phyloP scores from a whole-genome alignment of 768 basidiomycete species.

The Trametes gibbosa region DNA sequence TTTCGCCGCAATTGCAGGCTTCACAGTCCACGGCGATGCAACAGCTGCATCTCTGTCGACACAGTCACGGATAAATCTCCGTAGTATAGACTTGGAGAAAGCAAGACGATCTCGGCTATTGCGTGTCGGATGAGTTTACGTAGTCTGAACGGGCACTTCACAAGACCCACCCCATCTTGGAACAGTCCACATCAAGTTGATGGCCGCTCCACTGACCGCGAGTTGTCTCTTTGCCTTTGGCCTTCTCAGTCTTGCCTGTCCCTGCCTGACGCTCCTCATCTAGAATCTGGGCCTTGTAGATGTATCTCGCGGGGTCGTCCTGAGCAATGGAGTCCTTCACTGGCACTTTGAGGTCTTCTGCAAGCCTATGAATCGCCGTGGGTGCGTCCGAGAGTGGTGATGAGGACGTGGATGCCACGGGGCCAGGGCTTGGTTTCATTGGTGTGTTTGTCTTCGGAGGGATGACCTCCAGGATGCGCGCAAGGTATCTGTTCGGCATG shows the following conservation, averaged over 20 bases:
- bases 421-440: constrained; percentile 2
- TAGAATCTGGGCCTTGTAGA: constrained; percentile 84
- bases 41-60: constrained; percentile 90
- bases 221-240: constrained; percentile 47
- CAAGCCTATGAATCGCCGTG: constrained; percentile 58
- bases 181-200: constrained; percentile 79
- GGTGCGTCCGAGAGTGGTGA: constrained; percentile 40
- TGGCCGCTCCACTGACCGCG: constrained; percentile 70
- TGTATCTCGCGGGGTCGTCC: constrained; percentile 82
- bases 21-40: constrained; percentile 95
- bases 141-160: neutral
- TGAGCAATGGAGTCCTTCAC: constrained; percentile 63
- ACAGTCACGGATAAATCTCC: constrained; percentile 94
- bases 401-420: constrained; percentile 32
- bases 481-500: constrained; percentile 61
- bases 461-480: constrained; percentile 74
- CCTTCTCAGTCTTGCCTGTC: constrained; percentile 51
- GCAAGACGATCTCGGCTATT: constrained; percentile 88
- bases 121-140: neutral
- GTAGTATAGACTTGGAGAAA: constrained; percentile 96
- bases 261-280: constrained; percentile 69
- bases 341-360: constrained; percentile 75
- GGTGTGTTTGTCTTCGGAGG: constrained; percentile 40
- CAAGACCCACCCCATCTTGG: constrained; percentile 70
- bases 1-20: constrained; percentile 74